phyloP scores from a whole-genome alignment of 768 basidiomycete genomes.

The Daedalea quercina region DNA sequence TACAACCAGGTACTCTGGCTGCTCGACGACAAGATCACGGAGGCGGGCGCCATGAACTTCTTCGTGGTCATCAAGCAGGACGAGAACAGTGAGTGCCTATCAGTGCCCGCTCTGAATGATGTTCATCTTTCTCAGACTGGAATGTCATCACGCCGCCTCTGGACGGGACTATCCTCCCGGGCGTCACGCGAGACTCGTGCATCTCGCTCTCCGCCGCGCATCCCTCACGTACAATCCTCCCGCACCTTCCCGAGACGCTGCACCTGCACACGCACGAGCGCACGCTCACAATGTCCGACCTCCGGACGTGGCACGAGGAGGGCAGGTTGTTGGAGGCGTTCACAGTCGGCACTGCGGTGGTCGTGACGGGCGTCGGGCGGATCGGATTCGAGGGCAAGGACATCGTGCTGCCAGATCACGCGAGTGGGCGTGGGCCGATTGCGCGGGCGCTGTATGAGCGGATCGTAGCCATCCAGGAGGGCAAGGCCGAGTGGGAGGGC shows the following conservation, averaged over 20 bases:
- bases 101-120: not conserved
- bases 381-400: conserved; percentile 70
- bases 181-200: conserved; percentile 85
- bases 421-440: conserved; percentile 42
- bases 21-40: conserved; percentile 32
- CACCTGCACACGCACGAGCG: conserved; percentile 36
- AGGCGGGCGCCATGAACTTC: conserved; percentile 52
- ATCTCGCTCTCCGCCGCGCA: conserved; percentile 66
- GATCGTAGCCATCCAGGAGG: conserved; percentile 75
- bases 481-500: conserved; percentile 48
- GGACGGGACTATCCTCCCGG: conserved; percentile 89
- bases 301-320: conserved; percentile 37
- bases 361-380: conserved; percentile 63
- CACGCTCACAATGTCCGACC: conserved; percentile 36
- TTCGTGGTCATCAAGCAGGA: conserved; percentile 40
- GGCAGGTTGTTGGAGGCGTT: conserved; percentile 77
- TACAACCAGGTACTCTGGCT: conserved; percentile 56
- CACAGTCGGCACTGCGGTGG: conserved; percentile 78
- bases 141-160: conserved; percentile 87
- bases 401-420: conserved; percentile 54
- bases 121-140: conserved; percentile 34
- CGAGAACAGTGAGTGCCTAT: conserved; percentile 29
- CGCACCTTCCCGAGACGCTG: conserved; percentile 37
- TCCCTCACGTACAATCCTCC: conserved; percentile 26
- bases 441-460: conserved; percentile 65